These are phyloP conservation scores for Evansstolkia leycettana DNA, from an alignment of 495 filamentous ascomycete genomes.

Conservation along the genomic window DNA sequence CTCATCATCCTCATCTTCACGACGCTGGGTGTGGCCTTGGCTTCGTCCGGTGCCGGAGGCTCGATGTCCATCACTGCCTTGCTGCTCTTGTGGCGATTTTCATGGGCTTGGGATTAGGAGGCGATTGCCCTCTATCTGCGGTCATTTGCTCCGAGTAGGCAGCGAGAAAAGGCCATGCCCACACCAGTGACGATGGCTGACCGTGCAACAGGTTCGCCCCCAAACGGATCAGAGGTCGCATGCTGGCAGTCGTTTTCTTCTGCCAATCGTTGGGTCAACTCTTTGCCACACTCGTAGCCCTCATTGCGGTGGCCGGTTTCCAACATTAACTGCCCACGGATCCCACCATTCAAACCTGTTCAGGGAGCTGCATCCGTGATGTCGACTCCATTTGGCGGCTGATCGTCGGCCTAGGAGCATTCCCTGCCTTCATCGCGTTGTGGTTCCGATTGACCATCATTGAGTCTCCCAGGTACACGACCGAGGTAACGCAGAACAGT, in stretches of 20 bases:
- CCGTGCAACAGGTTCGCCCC: constrained; percentile 30
- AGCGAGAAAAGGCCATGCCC: not conserved
- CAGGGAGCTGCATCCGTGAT: not conserved
- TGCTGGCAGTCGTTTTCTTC: constrained; percentile 46
- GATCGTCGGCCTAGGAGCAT: constrained; percentile 37
- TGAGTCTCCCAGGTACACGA: constrained; percentile 40
- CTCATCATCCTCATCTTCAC: constrained; percentile 36
- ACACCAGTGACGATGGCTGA: not conserved
- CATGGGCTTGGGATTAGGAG: constrained; percentile 28
- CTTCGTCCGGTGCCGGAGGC: constrained; percentile 11
- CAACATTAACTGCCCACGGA: not conserved
- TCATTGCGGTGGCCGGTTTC: constrained; percentile 14
- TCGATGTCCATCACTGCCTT: constrained; percentile 38
- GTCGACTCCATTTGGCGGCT: constrained; percentile 35
- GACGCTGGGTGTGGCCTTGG: constrained; percentile 28
- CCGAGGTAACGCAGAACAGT: constrained; percentile 26
- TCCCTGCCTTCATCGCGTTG: constrained; percentile 42
- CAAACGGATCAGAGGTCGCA: constrained; percentile 33
- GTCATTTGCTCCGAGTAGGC: constrained; percentile 40
- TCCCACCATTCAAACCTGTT: not conserved
- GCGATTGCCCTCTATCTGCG: constrained; percentile 34
- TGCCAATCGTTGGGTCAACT: constrained; percentile 45
- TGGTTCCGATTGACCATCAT: constrained; percentile 39
- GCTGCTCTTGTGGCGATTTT: constrained; percentile 38
- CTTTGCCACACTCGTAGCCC: constrained; percentile 26